Conservation (phyloP, 1,284 basidiomycete genomes). For the Sporisorium scitamineum region DNA sequence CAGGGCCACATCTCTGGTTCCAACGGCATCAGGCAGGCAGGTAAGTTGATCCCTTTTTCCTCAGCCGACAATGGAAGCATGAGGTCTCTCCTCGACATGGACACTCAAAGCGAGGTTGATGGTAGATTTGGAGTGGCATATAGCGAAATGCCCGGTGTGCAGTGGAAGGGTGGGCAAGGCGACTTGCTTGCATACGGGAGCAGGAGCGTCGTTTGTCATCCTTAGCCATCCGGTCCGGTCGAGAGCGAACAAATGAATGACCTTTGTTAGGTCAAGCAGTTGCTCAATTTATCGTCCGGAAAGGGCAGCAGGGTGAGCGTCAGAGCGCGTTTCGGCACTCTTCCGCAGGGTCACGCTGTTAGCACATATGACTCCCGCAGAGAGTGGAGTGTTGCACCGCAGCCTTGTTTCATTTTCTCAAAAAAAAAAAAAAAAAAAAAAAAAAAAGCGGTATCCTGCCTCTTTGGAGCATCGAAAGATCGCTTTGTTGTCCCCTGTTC, state of each 20-base stretch:
- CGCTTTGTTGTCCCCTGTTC: neutral
- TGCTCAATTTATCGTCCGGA: neutral
- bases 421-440: neutral
- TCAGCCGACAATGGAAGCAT: neutral
- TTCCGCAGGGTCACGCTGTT: conserved; percentile 45
- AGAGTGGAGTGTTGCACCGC: neutral
- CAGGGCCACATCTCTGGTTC: conserved; percentile 48
- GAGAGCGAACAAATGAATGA: neutral
- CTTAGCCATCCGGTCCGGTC: conserved; percentile 2
- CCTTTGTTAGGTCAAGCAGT: neutral
- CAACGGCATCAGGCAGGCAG: conserved; percentile 43
- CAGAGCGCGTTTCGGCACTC: conserved; percentile 37
- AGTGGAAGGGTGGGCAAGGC: neutral
- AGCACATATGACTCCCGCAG: conserved; percentile 2
- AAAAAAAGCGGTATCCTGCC: neutral
- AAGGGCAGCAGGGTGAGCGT: neutral
- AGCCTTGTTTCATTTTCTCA: neutral
- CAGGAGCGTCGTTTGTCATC: neutral
- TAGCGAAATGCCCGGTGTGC: too few relatives aligned
- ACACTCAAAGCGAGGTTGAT: neutral
- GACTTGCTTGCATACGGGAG: neutral
- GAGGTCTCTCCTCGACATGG: neutral
- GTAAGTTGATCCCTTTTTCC: conserved; percentile 27
- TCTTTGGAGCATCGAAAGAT: neutral
- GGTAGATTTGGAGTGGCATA: neutral